phyloP scores from a whole-genome alignment of 192 early-diverging fungal species.

The Coemansia sp. region DNA sequence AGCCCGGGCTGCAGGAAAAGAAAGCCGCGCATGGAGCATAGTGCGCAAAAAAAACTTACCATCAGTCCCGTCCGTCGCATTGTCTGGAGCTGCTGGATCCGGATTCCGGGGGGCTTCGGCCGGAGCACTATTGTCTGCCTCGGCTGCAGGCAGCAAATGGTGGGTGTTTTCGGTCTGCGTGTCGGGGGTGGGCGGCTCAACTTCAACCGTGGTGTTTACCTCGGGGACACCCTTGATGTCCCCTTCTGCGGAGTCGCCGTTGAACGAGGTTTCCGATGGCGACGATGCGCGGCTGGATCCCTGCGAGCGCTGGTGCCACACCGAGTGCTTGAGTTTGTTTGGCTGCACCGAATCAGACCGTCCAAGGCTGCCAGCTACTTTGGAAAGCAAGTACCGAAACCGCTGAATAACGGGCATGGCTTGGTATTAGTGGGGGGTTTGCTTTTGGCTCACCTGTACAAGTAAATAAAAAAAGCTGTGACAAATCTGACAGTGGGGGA shows the following conservation, averaged over 20 bases:
- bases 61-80: conserved; percentile 3
- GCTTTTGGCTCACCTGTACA: too few relatives aligned
- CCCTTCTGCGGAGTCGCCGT: neutral
- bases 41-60: conserved; percentile 6
- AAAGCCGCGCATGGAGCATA: neutral
- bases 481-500: neutral
- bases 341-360: conserved; percentile 33
- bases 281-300: conserved; percentile 39
- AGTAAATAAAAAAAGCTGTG: neutral
- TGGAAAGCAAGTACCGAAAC: conserved; percentile 37
- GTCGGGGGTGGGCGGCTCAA: neutral
- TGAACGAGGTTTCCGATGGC: conserved; percentile 18
- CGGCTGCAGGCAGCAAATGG: conserved; percentile 1
- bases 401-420: conserved; percentile 37
- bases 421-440: neutral
- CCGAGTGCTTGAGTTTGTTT: conserved; percentile 33
- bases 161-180: conserved; percentile 4
- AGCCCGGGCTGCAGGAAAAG: neutral
- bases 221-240: neutral
- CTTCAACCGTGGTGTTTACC: conserved; percentile 10
- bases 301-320: conserved; percentile 39
- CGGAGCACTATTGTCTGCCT: neutral
- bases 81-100: conserved; percentile 14
- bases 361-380: conserved; percentile 46
- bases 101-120: conserved; percentile 11